Base-by-base conservation (phyloP, 768 basidiomycete species). In the Filobasidium wieringae region DNA sequence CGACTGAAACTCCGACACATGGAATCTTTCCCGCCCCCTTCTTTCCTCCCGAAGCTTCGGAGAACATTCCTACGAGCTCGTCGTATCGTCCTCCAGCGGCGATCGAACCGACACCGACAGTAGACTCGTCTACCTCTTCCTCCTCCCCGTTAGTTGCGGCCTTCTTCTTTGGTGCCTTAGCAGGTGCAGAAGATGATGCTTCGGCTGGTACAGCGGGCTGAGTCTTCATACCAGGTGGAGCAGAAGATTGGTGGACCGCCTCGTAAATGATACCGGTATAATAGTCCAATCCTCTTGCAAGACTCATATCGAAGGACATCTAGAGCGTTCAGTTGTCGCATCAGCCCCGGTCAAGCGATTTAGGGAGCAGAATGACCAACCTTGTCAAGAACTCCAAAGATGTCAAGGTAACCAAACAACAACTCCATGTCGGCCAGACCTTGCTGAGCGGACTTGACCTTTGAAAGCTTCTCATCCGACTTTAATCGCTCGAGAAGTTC, bases 181-280 rank as follows among this genome's bases (percentile, higher is more conserved):
- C 32, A 19, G 63, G 39, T 17, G 66, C 45, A 29, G 65, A 55
- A 7, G 73, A 55, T 68, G 66, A 7, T 74, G 73, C 41, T 7
- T 60, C 47, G 7, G 73, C 57, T 12, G 79, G 67, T 0, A 80
- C 78, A 47, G 78, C 69, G 1, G 80, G 79, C 63, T 81, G 78
- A 51, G 81, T 75, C 59, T 78, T 79, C 76, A 89, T 83, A 2
- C 83, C 84, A 0, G 93, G 92, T 1, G 93, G 91, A 0, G 92
- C 92, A 8, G 92, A 96, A 1, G 84, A 88, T 68, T 88, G 90
- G 37, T 90, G 87, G 61, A 87, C 81, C 40, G 89, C 95, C 75
- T 99, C 93, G 75, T 93, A 97, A 71, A 97, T 97, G 67, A 99
- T 84, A 17, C 95, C 95, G 1, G 93, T 99, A 75, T 99, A 97